Evolutionary conservation across 331 rosid genomes (phyloP).

Genomic region (Rosa hybrid): DNA sequence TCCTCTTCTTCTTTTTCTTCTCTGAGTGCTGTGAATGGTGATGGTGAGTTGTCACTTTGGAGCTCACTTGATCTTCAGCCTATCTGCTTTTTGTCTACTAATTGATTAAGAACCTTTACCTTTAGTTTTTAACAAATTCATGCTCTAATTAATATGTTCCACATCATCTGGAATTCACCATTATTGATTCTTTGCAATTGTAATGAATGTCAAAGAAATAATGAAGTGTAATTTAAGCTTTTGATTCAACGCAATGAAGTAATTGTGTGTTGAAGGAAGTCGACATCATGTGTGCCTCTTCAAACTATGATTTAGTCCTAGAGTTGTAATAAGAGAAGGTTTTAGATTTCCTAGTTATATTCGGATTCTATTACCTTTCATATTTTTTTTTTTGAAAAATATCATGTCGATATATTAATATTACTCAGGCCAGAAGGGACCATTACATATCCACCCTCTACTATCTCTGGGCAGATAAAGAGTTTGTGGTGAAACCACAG

Average conservation of each 20-base stretch:
- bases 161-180: conserved; percentile 8
- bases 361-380: too few species aligned
- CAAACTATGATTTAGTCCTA: too few species aligned
- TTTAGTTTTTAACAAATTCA: conserved; percentile 24
- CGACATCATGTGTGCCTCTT: too few species aligned
- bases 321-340: too few species aligned
- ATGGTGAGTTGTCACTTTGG: conserved; percentile 74
- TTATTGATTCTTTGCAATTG: conserved; percentile 25
- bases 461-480: too few species aligned
- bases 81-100: conserved; percentile 72
- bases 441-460: too few species aligned
- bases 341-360: too few species aligned
- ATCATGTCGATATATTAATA: too few species aligned
- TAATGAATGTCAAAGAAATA: conserved; percentile 24
- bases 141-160: conserved; percentile 9
- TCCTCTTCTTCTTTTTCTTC: conserved; percentile 33
- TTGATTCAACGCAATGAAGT: conserved; percentile 14
- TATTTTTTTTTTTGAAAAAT: too few species aligned
- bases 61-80: conserved; percentile 88
- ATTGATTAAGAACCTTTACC: conserved; percentile 16
- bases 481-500: too few species aligned
- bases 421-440: too few species aligned
- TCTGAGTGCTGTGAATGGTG: conserved; percentile 37
- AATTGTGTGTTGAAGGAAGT: not conserved
- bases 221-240: not conserved